These are phyloP conservation scores for Monosporascus sp. DNA, from an alignment of 2,329 filamentous ascomycete genomes.

Conservation along the genomic window DNA sequence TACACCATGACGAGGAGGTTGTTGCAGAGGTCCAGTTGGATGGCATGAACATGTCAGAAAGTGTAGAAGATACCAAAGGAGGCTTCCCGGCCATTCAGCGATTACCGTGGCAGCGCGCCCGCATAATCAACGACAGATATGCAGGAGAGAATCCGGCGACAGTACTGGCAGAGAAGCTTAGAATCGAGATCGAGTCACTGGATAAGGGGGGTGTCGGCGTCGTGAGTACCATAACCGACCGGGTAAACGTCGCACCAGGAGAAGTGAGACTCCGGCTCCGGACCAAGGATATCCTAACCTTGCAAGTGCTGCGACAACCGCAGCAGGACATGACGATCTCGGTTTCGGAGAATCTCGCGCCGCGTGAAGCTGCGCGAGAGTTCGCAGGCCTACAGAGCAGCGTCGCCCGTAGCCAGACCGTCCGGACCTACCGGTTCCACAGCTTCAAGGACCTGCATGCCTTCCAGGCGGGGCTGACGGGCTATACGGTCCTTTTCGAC, in stretches of 20 bases:
- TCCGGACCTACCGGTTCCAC: slow-evolving; percentile 68
- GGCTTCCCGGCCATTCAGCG: slow-evolving; percentile 45
- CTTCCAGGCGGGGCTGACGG: slow-evolving; percentile 76
- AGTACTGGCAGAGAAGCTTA: slow-evolving; percentile 70
- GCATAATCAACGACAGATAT: slow-evolving; percentile 68
- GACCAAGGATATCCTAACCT: slow-evolving; percentile 53
- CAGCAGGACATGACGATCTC: slow-evolving; percentile 76
- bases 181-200: slow-evolving; percentile 69
- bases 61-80: slow-evolving; percentile 42
- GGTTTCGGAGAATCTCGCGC: slow-evolving; percentile 61
- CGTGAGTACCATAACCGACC: slow-evolving; percentile 70
- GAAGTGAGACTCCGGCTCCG: slow-evolving; percentile 65
- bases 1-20: slow-evolving; percentile 64
- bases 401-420: slow-evolving; percentile 53
- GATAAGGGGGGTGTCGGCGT: slow-evolving; percentile 35
- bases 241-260: slow-evolving; percentile 75
- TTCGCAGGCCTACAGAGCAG: slow-evolving; percentile 56
- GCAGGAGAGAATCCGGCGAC: slow-evolving; percentile 59
- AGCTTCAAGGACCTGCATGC: slow-evolving; percentile 64
- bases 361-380: slow-evolving; percentile 57
- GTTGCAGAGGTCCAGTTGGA: slow-evolving; percentile 64
- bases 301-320: slow-evolving; percentile 65
- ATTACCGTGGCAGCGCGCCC: slow-evolving; percentile 60
- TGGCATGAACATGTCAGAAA: slow-evolving; percentile 57
- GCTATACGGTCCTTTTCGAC: slow-evolving; percentile 71